A percentile compares a stretch with the other conserved stretches of the same genome.
These are phyloP conservation scores for Ophiocordyceps unilateralis DNA, from an alignment of 2,329 filamentous ascomycete species.

Conservation along the genomic window DNA sequence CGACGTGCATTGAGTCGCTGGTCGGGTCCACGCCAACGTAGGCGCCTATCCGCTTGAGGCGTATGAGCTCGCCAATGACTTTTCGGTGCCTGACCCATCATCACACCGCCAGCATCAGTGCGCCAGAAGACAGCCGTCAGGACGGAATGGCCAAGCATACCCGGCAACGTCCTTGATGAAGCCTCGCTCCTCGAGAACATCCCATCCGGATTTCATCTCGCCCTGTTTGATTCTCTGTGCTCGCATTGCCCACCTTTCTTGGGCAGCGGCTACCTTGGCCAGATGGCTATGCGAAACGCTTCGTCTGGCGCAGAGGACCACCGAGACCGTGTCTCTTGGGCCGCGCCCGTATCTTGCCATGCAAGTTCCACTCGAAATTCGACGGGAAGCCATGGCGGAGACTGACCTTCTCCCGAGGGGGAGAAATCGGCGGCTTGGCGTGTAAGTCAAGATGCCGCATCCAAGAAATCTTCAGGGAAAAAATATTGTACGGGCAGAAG, in stretches of 20 bases:
- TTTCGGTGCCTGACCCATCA: constrained; percentile 25
- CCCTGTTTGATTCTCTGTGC: constrained; percentile 32
- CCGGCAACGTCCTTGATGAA: constrained; percentile 59
- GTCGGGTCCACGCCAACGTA: constrained; percentile 78
- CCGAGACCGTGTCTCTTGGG: constrained; percentile 1
- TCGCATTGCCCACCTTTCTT: constrained; percentile 27
- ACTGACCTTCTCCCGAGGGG: not conserved
- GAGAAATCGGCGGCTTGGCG: not conserved
- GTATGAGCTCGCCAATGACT: constrained; percentile 46
- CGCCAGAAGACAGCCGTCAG: not conserved
- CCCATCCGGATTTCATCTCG: constrained; percentile 36
- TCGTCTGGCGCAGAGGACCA: constrained; percentile 12
- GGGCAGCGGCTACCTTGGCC: constrained; percentile 23
- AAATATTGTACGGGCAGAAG: not conserved
- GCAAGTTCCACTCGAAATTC: not conserved
- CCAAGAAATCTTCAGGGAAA: not conserved
- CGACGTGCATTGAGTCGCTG: constrained; percentile 61
- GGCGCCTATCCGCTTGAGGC: constrained; percentile 46
- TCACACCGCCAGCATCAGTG: not conserved
- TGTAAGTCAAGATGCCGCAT: not conserved
- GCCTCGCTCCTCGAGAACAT: constrained; percentile 52
- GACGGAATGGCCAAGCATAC: constrained; percentile 20
- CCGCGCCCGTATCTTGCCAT: not conserved
- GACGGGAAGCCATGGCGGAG: not conserved
- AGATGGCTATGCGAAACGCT: constrained; percentile 23